Base-by-base conservation (phyloP, 495 filamentous ascomycete genomes). In the Hyaloscypha hepaticicola region DNA sequence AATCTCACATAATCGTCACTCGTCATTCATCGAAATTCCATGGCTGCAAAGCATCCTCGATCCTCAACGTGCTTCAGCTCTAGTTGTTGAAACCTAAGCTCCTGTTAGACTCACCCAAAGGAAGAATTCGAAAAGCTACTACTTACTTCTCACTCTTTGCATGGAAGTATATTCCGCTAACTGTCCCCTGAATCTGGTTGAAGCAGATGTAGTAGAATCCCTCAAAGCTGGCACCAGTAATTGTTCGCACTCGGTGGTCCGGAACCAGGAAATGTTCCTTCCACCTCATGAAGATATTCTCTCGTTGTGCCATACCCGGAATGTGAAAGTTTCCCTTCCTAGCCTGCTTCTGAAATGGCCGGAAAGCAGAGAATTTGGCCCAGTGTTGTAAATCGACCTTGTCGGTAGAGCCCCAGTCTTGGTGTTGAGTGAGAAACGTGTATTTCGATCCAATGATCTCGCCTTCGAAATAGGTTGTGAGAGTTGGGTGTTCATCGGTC, bases 181-280 rank as follows among this genome's bases (percentile, higher is more conserved):
- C 88, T 34, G 81, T 88, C 19, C 95, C 95, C 27, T 83, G 78
- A 14, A 90, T 79, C 77, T 98, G 96, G 73, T 97, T 97, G 78
- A 98, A 99, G 77, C 93, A 97, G 63, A 99, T 98, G 70, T 98
- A 99, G 73, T 99, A 99, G 72, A 99, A 99, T 0, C 96, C 96
- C 68, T 99, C 96, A 70, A 97, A 99, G 69, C 93, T 97, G 0
- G 96, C 96, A 4, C 96, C 96, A 28, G 86, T 88, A 64, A 99
- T 95, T 21, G 90, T 92, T 63, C 86, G 80, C 24, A 97, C 92
- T 2, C 91, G 85, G 75, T 99, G 96, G 70, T 98, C 92, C 11
- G 96, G 96, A 3, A 99, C 96, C 8, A 99, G 82, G 73, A 99
- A 99, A 69, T 96, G 91, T 75, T 99, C 96, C 74, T 99, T 99